Conservation (phyloP, 306 rosid species). For the peach (Prunus persica) region Prunus_persica_NCBIv2 NC_034011.1:26641001-26641500, state of each 20-base stretch:
- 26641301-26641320: slow-evolving; percentile 9
- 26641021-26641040: background rate
- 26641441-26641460: too few relatives aligned
- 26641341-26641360: background rate
- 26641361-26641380: background rate
- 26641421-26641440: too few relatives aligned
- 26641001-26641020: too few relatives aligned
- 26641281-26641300: background rate
- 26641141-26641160: slow-evolving; percentile 17
- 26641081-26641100: background rate
- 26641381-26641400: background rate
- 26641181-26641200: slow-evolving; percentile 43
- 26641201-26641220: slow-evolving; percentile 63
- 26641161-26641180: slow-evolving; percentile 46
- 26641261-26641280: background rate
- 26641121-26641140: slow-evolving; percentile 5
- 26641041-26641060: background rate
- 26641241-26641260: slow-evolving; percentile 69
- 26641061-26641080: background rate
- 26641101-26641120: slow-evolving; percentile 12
- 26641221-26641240: slow-evolving; percentile 58
- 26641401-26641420: background rate
- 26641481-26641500: slow-evolving; percentile 53
- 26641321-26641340: background rate
- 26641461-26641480: background rate